phyloP scores from a whole-genome alignment of 139 green algal genomes.

The Chlorella sp. region DNA sequence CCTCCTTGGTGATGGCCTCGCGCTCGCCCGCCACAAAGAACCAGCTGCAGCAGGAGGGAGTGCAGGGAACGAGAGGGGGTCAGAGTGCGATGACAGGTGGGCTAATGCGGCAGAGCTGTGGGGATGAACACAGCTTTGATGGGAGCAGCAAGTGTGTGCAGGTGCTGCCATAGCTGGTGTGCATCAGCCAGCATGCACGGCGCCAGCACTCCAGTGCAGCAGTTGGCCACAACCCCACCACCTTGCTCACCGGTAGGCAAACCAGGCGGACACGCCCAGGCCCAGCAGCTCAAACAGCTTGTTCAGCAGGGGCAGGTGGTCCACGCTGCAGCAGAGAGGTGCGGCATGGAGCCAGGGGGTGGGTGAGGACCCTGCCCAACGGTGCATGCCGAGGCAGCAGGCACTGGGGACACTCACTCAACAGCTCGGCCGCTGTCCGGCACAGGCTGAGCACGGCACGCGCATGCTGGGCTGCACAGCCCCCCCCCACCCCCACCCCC shows the following conservation, averaged over 20 bases:
- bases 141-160: no score
- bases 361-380: not conserved
- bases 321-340: conserved; percentile 11
- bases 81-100: no score
- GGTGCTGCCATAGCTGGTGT: not conserved
- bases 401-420: no score
- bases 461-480: no score
- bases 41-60: no score
- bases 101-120: no score
- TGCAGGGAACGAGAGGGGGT: not conserved
- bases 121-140: no score
- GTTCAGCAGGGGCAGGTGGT: conserved; percentile 46
- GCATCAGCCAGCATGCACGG: not conserved
- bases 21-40: conserved; percentile 31
- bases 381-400: no score
- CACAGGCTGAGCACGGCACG: no score
- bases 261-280: conserved; percentile 43
- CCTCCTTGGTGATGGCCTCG: conserved; percentile 8
- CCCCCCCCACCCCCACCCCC: no score
- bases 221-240: not conserved
- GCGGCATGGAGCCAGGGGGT: not conserved
- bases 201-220: not conserved
- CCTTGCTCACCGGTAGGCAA: conserved; percentile 28
- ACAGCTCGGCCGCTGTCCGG: no score
- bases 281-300: conserved; percentile 53